Percentiles rank a stretch among this genome's conserved stretches.
Evolutionary conservation across 768 basidiomycete genomes (phyloP).

Genomic region (Tulasnella sp.): DNA sequence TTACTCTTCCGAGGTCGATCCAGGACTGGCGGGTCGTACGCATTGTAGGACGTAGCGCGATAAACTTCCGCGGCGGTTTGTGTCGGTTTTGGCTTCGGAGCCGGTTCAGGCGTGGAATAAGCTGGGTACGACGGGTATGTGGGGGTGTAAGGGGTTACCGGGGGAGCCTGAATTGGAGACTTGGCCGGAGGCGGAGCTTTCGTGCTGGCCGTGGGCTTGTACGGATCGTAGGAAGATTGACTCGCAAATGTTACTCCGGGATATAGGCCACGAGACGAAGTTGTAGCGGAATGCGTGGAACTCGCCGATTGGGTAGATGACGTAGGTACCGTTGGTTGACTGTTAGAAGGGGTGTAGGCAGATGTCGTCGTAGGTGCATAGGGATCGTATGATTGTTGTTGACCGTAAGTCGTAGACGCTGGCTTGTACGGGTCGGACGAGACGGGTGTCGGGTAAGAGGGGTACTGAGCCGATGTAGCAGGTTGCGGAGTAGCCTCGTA

Average conservation of each 20-base stretch:
- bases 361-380: slow-evolving; percentile 25
- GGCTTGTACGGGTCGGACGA: neutral
- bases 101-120: neutral
- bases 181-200: neutral
- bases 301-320: slow-evolving; percentile 22
- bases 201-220: slow-evolving; percentile 25
- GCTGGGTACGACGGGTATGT: neutral
- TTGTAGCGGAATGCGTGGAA: slow-evolving; percentile 26
- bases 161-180: neutral
- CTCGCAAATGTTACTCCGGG: slow-evolving; percentile 25
- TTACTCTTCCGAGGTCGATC: slow-evolving; percentile 1
- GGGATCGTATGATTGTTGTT: slow-evolving; percentile 27
- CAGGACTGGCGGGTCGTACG: slow-evolving; percentile 33
- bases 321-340: neutral
- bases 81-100: neutral
- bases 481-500: slow-evolving; percentile 2
- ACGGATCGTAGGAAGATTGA: slow-evolving; percentile 28
- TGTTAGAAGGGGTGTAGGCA: neutral
- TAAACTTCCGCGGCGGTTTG: slow-evolving; percentile 22
- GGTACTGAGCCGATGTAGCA: slow-evolving; percentile 3
- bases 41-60: slow-evolving; percentile 28
- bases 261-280: slow-evolving; percentile 36
- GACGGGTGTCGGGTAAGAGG: neutral
- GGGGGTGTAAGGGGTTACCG: neutral
- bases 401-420: slow-evolving; percentile 19